A percentile compares a stretch with the other conserved stretches of the same genome.
phyloP scores from a whole-genome alignment of 2,329 filamentous ascomycete genomes.

The Pseudogymnoascus destructans region DNA sequence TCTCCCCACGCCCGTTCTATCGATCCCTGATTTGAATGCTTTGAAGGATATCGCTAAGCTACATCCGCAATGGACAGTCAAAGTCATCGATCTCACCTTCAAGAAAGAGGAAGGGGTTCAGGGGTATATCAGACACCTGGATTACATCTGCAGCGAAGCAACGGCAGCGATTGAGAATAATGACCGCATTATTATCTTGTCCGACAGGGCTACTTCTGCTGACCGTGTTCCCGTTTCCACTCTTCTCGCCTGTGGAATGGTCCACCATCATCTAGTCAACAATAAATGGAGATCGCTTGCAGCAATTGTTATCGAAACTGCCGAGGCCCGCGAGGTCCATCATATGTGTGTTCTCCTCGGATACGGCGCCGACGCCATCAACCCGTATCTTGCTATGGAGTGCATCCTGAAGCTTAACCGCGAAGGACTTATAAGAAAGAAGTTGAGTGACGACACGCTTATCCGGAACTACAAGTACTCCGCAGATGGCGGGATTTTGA shows the following conservation, averaged over 20 bases:
- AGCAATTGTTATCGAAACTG: conserved; percentile 80
- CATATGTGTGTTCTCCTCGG: conserved; percentile 98
- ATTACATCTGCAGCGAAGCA: conserved; percentile 74
- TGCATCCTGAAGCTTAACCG: conserved; percentile 95
- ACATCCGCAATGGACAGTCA: conserved; percentile 73
- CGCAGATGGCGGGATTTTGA: conserved; percentile 88
- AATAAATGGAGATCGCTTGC: conserved; percentile 91
- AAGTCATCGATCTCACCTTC: conserved; percentile 86
- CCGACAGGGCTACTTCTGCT: conserved; percentile 71
- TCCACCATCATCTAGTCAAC: conserved; percentile 87
- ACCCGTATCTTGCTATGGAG: conserved; percentile 90
- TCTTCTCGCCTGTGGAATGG: conserved; percentile 78
- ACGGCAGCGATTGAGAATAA: conserved; percentile 71
- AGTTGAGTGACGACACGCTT: conserved; percentile 65
- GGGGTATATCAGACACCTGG: conserved; percentile 77
- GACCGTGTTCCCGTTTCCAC: conserved; percentile 78
- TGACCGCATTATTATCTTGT: conserved; percentile 78
- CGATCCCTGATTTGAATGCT: conserved; percentile 81
- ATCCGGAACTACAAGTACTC: conserved; percentile 96
- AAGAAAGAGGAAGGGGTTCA: conserved; percentile 69
- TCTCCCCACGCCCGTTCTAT: conserved; percentile 78
- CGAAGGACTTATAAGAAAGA: conserved; percentile 84
- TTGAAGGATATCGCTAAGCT: conserved; percentile 62
- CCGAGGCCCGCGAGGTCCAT: conserved; percentile 91
- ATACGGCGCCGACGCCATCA: conserved; percentile 87